phyloP scores from a whole-genome alignment of 805 yeast species.

The Geotrichum ghanense region DNA sequence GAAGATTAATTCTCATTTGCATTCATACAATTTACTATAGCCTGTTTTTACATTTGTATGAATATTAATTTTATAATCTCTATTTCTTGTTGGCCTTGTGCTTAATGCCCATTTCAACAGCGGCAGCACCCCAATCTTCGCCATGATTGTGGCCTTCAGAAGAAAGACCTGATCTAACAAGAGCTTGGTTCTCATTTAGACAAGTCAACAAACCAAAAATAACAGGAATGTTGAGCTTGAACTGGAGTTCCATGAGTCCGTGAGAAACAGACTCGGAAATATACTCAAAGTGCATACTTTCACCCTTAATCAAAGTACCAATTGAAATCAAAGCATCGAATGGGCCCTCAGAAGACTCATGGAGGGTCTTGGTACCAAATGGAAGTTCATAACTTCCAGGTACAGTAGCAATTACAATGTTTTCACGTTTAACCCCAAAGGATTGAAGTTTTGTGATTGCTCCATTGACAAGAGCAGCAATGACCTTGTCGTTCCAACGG shows the following conservation, averaged over 20 bases:
- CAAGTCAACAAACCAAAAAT: constrained; percentile 92
- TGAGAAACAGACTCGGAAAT: constrained; percentile 84
- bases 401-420: constrained; percentile 72
- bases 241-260: constrained; percentile 75
- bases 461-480: constrained; percentile 71
- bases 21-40: too few relatives aligned
- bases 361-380: constrained; percentile 46
- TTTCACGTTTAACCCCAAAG: constrained; percentile 63
- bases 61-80: not conserved
- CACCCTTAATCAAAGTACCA: constrained; percentile 91
- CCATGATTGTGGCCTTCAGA: constrained; percentile 88
- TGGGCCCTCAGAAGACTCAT: constrained; percentile 6
- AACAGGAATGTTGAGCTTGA: constrained; percentile 59
- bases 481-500: constrained; percentile 80
- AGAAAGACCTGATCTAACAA: constrained; percentile 76
- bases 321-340: constrained; percentile 82
- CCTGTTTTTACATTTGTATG: too few relatives aligned
- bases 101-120: constrained; percentile 74
- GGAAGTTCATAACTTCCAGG: constrained; percentile 97
- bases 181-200: constrained; percentile 88
- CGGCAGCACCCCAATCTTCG: constrained; percentile 98
- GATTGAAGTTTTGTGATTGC: constrained; percentile 47
- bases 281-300: constrained; percentile 97
- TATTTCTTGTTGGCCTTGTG: not conserved
- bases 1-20: too few relatives aligned